These are phyloP conservation scores for Phaeosphaeriaceae sp. DNA, from an alignment of 2,329 filamentous ascomycete genomes.

Conservation along the genomic window DNA sequence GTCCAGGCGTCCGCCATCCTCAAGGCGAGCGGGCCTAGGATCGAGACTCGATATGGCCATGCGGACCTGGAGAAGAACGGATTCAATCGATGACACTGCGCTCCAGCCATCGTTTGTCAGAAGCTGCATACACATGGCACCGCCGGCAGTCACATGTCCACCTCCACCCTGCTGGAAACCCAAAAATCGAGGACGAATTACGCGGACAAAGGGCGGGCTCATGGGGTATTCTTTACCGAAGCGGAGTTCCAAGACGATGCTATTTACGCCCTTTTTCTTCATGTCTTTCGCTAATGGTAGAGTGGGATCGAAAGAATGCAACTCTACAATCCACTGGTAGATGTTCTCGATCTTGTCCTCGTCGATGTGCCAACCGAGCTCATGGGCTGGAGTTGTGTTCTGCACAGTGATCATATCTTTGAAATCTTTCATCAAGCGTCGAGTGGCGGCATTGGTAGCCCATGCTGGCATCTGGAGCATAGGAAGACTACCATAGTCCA, in stretches of 20 bases:
- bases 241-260: constrained; percentile 80
- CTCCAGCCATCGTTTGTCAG: constrained; percentile 86
- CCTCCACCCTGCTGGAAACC: constrained; percentile 76
- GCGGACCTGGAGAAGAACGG: constrained; percentile 79
- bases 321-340: constrained; percentile 90
- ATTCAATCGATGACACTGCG: constrained; percentile 74
- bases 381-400: constrained; percentile 62
- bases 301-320: constrained; percentile 77
- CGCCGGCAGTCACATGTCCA: constrained; percentile 83
- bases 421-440: constrained; percentile 69
- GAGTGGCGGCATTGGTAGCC: constrained; percentile 67
- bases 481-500: constrained; percentile 68
- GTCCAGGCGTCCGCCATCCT: constrained; percentile 48
- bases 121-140: constrained; percentile 82
- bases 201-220: constrained; percentile 81
- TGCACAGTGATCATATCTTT: constrained; percentile 69
- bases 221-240: constrained; percentile 79
- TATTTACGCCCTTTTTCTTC: constrained; percentile 64
- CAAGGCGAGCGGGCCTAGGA: constrained; percentile 74
- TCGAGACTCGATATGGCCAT: constrained; percentile 74
- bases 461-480: constrained; percentile 70
- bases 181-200: constrained; percentile 80
- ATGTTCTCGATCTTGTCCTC: constrained; percentile 70
- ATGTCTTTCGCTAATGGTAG: constrained; percentile 79
- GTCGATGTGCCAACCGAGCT: constrained; percentile 86